These are phyloP conservation scores for Stentor roeselii DNA, from an alignment of 73 alveolate genomes.

Conservation along the genomic window DNA sequence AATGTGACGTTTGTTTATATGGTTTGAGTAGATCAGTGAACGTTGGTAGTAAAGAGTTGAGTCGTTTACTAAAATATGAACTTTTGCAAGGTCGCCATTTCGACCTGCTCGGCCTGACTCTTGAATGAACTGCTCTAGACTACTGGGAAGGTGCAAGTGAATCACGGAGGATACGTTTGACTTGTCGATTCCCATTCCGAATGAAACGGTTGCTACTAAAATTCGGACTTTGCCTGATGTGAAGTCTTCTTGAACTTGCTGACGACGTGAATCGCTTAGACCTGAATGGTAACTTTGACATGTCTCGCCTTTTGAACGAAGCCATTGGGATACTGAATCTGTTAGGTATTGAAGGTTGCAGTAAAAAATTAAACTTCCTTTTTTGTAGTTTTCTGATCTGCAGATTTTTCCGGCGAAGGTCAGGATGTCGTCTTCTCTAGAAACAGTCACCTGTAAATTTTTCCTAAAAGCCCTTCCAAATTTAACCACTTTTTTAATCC, in stretches of 20 bases:
- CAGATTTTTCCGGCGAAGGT: constrained; percentile 61
- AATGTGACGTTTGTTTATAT: constrained; percentile 29
- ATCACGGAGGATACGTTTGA: constrained; percentile 96
- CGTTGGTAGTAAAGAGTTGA: constrained; percentile 45
- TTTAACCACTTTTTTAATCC: constrained; percentile 26
- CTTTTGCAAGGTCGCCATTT: constrained; percentile 89
- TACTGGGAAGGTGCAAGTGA: constrained; percentile 92
- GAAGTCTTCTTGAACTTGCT: constrained; percentile 81
- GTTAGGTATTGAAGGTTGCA: constrained; percentile 37
- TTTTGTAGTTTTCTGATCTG: constrained; percentile 23
- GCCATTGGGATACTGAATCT: constrained; percentile 43
- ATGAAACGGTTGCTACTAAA: constrained; percentile 99
- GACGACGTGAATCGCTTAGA: constrained; percentile 61
- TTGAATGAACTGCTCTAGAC: constrained; percentile 90
- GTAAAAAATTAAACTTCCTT: constrained; percentile 51
- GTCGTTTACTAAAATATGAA: constrained; percentile 75
- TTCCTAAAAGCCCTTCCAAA: constrained; percentile 45
- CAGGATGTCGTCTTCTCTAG: constrained; percentile 66
- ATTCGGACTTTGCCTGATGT: constrained; percentile 90
- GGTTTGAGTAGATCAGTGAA: constrained; percentile 30
- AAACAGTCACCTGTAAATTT: constrained; percentile 55
- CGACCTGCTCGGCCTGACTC: constrained; percentile 99
- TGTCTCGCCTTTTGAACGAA: constrained; percentile 22
- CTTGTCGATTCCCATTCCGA: constrained; percentile 99
- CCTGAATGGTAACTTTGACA: constrained; percentile 89